These are phyloP conservation scores for Wilhelminamyces savonicus DNA, from an alignment of 805 yeast genomes.

Conservation along the genomic window DNA sequence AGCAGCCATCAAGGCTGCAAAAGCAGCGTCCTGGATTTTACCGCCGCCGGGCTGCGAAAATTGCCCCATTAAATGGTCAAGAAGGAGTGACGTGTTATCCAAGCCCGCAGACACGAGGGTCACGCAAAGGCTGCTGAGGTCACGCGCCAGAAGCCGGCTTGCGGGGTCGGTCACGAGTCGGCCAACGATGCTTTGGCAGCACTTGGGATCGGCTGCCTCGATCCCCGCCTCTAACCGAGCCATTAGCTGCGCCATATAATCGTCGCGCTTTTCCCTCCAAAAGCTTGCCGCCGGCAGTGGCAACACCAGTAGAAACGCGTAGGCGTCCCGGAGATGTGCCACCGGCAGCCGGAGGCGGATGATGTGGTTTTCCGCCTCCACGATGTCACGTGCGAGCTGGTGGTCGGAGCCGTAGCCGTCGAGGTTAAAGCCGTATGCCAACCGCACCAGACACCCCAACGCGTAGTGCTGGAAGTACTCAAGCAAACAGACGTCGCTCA, in stretches of 20 bases:
- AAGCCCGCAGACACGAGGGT: slow-evolving; percentile 78
- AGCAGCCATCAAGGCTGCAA: slow-evolving; percentile 30
- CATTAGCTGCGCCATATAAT: slow-evolving; percentile 39
- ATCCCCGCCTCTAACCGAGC: slow-evolving; percentile 8
- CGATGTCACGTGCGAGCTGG: slow-evolving; percentile 43
- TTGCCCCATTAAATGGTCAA: slow-evolving; percentile 57
- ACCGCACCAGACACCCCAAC: slow-evolving; percentile 40
- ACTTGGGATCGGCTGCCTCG: slow-evolving; percentile 14
- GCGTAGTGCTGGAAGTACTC: slow-evolving; percentile 43
- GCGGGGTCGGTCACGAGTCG: slow-evolving; percentile 6
- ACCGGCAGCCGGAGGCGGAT: slow-evolving; percentile 53
- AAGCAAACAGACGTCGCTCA: slow-evolving; percentile 34
- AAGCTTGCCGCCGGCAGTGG: slow-evolving; percentile 10
- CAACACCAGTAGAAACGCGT: slow-evolving; percentile 38
- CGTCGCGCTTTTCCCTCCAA: slow-evolving; percentile 37
- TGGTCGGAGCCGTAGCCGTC: slow-evolving; percentile 33
- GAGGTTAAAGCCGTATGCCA: slow-evolving; percentile 49
- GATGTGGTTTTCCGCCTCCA: slow-evolving; percentile 50
- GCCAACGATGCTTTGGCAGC: slow-evolving; percentile 27
- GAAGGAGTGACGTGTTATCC: slow-evolving; percentile 62
- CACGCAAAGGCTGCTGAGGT: slow-evolving; percentile 54
- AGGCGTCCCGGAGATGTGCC: slow-evolving; percentile 48
- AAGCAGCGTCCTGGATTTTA: too few relatives aligned
- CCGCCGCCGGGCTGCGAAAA: slow-evolving; percentile 47
- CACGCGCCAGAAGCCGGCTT: slow-evolving; percentile 17